Conservation (phyloP, 345 rosid genomes). For the Syzygium aqueum region DNA sequence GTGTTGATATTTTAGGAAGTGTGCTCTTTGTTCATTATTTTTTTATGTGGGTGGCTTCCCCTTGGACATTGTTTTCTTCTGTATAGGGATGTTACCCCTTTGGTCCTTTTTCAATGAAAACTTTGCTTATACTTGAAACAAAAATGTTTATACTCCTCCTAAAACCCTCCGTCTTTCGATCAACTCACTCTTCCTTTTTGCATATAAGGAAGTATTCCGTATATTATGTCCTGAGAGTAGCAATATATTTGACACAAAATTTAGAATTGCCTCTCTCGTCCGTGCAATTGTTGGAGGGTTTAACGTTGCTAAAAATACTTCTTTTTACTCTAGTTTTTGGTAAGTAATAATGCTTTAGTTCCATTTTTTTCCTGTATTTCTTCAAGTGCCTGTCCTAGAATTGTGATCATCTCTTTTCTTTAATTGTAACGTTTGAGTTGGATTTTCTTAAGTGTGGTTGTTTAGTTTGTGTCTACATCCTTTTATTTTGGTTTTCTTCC, state of each 20-base stretch:
- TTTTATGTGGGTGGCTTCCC: background rate
- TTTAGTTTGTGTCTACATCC: background rate
- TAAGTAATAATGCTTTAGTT: background rate
- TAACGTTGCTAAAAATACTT: background rate
- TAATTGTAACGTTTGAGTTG: background rate
- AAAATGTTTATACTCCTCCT: background rate
- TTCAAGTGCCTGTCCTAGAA: background rate
- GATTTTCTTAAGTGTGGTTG: background rate
- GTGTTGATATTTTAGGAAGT: background rate
- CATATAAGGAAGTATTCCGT: background rate
- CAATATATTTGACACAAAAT: background rate
- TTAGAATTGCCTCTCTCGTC: background rate
- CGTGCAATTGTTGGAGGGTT: background rate
- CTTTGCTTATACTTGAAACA: background rate
- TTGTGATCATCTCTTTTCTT: background rate
- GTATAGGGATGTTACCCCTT: background rate
- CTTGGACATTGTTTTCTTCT: background rate
- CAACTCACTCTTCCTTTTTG: background rate
- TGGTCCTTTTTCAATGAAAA: background rate
- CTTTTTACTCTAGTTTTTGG: background rate
- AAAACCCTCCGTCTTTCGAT: background rate
- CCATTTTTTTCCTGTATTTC: background rate
- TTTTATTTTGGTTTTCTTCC: background rate
- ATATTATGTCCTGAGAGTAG: background rate
- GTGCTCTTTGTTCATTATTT: background rate